A percentile compares a stretch with the other conserved stretches of the same genome.
Conservation (phyloP, 2,329 filamentous ascomycete species). For the Colletotrichum noveboracense region DNA sequence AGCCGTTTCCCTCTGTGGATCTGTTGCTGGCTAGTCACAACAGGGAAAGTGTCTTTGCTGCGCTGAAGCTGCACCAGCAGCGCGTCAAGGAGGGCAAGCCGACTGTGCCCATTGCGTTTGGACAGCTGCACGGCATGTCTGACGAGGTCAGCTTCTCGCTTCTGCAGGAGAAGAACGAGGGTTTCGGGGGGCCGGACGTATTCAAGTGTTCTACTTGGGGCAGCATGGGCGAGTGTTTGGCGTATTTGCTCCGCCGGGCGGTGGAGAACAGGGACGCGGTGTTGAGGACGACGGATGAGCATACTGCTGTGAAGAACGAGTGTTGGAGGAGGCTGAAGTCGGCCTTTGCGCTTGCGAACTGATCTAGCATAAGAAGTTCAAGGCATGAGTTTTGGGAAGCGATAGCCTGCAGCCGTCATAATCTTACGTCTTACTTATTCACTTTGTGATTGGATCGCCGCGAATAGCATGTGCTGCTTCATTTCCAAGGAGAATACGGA, state of each 20-base stretch:
- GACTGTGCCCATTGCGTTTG: constrained; percentile 48
- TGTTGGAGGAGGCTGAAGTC: constrained; percentile 33
- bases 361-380: neutral
- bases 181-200: constrained; percentile 31
- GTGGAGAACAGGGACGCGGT: constrained; percentile 41
- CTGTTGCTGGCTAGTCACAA: constrained; percentile 63
- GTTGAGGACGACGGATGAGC: constrained; percentile 34
- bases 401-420: neutral
- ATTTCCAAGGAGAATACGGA: neutral
- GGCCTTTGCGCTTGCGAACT: neutral
- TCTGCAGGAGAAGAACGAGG: constrained; percentile 39
- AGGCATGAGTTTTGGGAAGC: neutral
- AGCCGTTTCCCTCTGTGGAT: constrained; percentile 47
- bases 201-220: constrained; percentile 48
- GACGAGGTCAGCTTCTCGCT: constrained; percentile 59
- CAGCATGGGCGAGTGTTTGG: constrained; percentile 40
- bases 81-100: constrained; percentile 38
- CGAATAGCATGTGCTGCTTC: neutral
- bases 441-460: neutral
- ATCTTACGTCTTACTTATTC: neutral
- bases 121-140: constrained; percentile 63
- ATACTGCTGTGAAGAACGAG: constrained; percentile 33
- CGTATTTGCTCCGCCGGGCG: constrained; percentile 40
- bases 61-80: constrained; percentile 47
- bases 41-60: constrained; percentile 41